Base-by-base conservation (phyloP, 805 yeast species). In the Wickerhamiella occidentalis region DNA sequence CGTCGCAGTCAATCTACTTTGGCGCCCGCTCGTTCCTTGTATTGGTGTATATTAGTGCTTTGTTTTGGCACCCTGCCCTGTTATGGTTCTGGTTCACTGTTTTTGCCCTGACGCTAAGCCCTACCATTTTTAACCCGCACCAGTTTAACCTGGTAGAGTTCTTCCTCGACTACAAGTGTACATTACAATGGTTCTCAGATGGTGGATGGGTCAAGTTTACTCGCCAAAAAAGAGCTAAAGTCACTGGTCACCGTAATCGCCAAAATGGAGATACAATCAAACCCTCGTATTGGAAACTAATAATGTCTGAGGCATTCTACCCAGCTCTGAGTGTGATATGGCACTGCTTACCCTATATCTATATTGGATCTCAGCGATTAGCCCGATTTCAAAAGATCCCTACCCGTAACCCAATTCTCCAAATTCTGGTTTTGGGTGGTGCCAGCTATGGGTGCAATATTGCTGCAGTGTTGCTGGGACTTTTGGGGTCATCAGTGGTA, bases 21-120 rank as follows among this genome's bases (percentile, higher is more conserved):
- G 88, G 86, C 1, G 71, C 75, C 1, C 61, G 71, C 2, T 70
- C 77, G 22, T 64, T 76, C 38, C 56, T 75, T 49, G 60, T 80
- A 54, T 69, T 83, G 40, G 56, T 79, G 3, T 80, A 76, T 57
- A 70, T 78, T 37, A 74, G 85, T 2, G 57, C 77, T 12, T 67
- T 78, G 0, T 75, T 79, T 73, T 83, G 88, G 87, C 74, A 82
- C 70, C 79, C 92, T 22, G 82, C 95, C 41, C 73, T 86, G 56
- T 68, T 87, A 51, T 87, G 95, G 95, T 87, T 87, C 75, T 87
- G 96, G 96, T 80, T 87, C 50, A 82, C 94, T 12, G 72, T 85
- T 55, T 74, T 86, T 25, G 80, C 96, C 1, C 72, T 88, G 61
- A 75, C 85, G 70, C 75, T 85, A 58, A 79, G 95, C 47, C 96